Conservation (phyloP, 306 rosid species). For the Alnus glutinosa region DNA sequence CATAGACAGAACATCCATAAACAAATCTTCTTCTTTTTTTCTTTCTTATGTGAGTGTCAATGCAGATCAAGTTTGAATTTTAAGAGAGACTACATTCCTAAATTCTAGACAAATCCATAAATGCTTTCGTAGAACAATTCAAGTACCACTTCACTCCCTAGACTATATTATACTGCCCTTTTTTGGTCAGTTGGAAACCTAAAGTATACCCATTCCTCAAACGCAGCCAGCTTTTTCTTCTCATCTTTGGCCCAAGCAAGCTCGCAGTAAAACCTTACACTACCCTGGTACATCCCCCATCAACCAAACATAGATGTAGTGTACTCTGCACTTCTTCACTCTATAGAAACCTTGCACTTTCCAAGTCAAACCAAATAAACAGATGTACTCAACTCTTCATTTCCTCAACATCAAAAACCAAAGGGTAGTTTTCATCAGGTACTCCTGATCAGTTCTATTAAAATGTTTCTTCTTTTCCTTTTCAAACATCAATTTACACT, state of each 20-base stretch:
- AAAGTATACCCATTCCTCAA: not conserved
- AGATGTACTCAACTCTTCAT: not conserved
- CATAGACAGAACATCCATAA: not conserved
- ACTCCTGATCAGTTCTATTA: not conserved
- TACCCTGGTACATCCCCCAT: not conserved
- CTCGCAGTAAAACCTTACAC: not conserved
- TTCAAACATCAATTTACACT: slow-evolving; percentile 11
- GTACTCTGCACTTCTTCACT: not conserved
- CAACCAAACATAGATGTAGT: not conserved
- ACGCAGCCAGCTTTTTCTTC: not conserved
- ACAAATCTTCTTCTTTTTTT: not conserved
- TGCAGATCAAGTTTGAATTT: not conserved
- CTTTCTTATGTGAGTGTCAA: not conserved
- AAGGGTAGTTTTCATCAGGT: not conserved
- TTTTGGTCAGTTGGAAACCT: not conserved
- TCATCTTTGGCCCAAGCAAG: not conserved
- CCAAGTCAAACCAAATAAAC: not conserved
- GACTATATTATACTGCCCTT: not conserved
- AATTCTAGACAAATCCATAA: not conserved
- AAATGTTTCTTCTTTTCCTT: slow-evolving; percentile 1
- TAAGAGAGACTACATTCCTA: not conserved
- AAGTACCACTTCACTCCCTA: not conserved
- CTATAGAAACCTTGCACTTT: not conserved
- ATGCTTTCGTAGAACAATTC: not conserved
- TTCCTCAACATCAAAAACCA: not conserved